Percentiles rank a stretch among this genome's conserved stretches.
Conservation (phyloP, 208 protist genomes). For the Crithidia brevicula region DNA sequence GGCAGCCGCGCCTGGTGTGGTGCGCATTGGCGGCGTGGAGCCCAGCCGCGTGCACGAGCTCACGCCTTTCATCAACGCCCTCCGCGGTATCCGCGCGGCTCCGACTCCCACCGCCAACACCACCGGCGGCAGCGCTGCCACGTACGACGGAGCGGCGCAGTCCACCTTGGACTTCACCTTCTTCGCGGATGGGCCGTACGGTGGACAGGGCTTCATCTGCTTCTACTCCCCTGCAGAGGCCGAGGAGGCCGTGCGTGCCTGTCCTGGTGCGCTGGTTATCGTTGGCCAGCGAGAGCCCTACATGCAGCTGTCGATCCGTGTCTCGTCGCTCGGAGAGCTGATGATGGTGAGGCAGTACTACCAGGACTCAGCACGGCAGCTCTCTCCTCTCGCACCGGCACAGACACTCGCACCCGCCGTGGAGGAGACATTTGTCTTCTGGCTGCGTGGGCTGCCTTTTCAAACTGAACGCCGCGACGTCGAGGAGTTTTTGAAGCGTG, state of each 20-base stretch:
- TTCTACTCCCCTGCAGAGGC: neutral
- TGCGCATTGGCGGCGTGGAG: neutral
- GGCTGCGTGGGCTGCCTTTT: slow-evolving; percentile 14
- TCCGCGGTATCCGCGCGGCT: neutral
- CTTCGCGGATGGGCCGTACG: slow-evolving; percentile 9
- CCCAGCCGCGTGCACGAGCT: slow-evolving; percentile 11
- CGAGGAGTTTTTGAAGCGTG: slow-evolving; percentile 1
- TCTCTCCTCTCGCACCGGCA: too few relatives aligned
- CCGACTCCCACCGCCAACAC: too few relatives aligned
- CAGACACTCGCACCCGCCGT: too few relatives aligned
- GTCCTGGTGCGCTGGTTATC: neutral
- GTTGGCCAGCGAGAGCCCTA: neutral
- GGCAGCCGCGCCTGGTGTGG: neutral
- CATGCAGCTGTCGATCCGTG: neutral
- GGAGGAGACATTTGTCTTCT: slow-evolving; percentile 2
- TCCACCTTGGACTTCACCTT: slow-evolving; percentile 13
- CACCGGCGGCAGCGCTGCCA: neutral
- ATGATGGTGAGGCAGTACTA: neutral
- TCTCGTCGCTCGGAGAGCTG: slow-evolving; percentile 6
- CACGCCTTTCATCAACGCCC: slow-evolving; percentile 1
- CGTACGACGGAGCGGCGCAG: neutral
- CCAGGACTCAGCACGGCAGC: neutral
- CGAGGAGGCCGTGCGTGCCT: neutral
- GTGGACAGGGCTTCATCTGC: slow-evolving; percentile 11
- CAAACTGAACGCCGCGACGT: slow-evolving; percentile 6